Evolutionary conservation across 176 grass and related monocot species (phyloP), one percentile per base, ranked within the genome.

Genomic region (Zoysia pacifica): DNA sequence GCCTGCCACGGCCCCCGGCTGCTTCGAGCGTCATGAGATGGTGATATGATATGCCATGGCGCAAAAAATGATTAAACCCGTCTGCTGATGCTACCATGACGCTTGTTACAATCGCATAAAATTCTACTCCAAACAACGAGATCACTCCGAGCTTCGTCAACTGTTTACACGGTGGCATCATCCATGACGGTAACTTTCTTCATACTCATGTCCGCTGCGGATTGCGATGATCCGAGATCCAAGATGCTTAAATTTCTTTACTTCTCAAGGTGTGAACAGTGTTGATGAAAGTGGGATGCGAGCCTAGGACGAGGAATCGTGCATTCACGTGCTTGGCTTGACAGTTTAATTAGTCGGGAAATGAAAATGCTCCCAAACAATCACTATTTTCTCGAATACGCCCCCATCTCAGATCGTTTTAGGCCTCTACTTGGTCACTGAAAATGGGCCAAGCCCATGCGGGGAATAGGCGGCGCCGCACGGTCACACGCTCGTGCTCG

Each of bases 121-220:
- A 28, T 28, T 28, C 28, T 28, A 28, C 28, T 28, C 28, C 28
- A 28, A 28, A 28, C 28, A 28, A 28, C 28, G 28, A 28, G 28
- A 28, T 28, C 28, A 28, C 28, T 28, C 28, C 28, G 28, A 28
- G 28, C 28, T 28, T 28, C 28, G 28, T 28, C 28, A 28, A 28
- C 28, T 28, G 28, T 28, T 28, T 28, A 28, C 28, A 28, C 28
- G 9, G 50, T 50, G 28, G 28, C 1, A 65, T 10, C n/a, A 6
- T 50, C 65, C 75, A 51, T 77, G 15, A 10, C 14, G 60, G 52
- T 60, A 19, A 6, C 69, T 36, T 82, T 42, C 38, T 52, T 62
- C 58, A 28, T 20, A 45, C 68, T 50, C 79, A 51, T 39, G 10
- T 9, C 53, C 12, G 9, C 28, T 28, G 28, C 28, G 28, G 28